Base-by-base conservation (phyloP, 495 filamentous ascomycete genomes). In the Beverwykella pulmonaria region DNA sequence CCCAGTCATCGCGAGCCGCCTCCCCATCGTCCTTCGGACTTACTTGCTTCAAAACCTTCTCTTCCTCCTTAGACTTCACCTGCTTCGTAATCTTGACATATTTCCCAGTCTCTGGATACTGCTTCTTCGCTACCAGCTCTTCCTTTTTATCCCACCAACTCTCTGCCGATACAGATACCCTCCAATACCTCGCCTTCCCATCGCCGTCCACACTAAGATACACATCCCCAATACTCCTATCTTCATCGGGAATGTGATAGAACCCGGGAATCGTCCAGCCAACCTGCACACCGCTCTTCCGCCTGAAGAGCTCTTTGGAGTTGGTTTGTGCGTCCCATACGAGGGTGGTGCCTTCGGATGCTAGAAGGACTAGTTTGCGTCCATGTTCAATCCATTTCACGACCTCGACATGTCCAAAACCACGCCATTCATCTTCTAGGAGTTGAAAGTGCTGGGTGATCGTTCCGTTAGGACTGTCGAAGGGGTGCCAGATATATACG, bases 131-230 rank as follows among this genome's bases (percentile, higher is more conserved):
- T 39, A 39, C 22, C 12, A 12, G 6, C 8, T 23, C 41, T 41
- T 36, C 39, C 46, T 50, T 29, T 23, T 57, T 34, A 15, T 58
- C 53, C 61, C 36, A 44, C 53, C 25, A 57, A 25, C 1, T 7
- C 44, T 3, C 7, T 23, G 17, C 61, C 19, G 30, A 7, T 15
- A 4, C 9, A 20, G 17, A 20, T 2, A 23, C 2, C 10, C 15
- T 62, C 60, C 60, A 65, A 46, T 41, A 65, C 29, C 61, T 22
- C 25, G 58, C 53, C 27, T 19, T 50, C 5, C 26, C 27, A 52
- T 65, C 61, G 2, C 61, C 61, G 50, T 65, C 44, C 3, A 65
- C 41, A 52, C 47, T 65, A 1, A 65, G 20, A 27, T 65, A 65
- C 22, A 34, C 12, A 2, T 32, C 34, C 1, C 29, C 17, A 32